Evolutionary conservation across 2,329 filamentous ascomycete species (phyloP).

Genomic region (Knoxdaviesia proteae): DNA sequence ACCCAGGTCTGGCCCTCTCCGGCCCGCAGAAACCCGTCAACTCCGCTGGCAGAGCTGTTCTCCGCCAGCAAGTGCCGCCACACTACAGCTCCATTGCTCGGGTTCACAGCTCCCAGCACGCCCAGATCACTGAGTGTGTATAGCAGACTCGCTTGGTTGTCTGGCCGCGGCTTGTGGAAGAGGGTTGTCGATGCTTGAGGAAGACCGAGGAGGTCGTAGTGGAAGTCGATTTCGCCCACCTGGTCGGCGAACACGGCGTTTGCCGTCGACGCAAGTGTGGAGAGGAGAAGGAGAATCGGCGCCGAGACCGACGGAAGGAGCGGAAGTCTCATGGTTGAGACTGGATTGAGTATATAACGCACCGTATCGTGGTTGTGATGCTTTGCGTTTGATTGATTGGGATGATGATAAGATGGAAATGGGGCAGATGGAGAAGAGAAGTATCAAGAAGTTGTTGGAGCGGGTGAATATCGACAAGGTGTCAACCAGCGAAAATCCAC

Average conservation of each 20-base stretch:
- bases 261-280: conserved; percentile 15
- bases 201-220: conserved; percentile 70
- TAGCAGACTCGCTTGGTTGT: conserved; percentile 70
- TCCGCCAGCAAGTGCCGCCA: conserved; percentile 65
- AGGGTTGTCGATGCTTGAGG: conserved; percentile 72
- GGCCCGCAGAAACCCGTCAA: conserved; percentile 40
- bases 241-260: conserved; percentile 72
- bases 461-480: not conserved
- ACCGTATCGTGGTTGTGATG: too few species aligned
- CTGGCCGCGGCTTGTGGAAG: conserved; percentile 70
- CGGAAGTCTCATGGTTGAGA: conserved; percentile 6
- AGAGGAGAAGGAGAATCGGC: conserved; percentile 15
- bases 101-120: conserved; percentile 74
- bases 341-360: not conserved
- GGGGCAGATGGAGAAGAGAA: too few species aligned
- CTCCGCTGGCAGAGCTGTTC: conserved; percentile 17
- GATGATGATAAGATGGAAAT: too few species aligned
- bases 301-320: conserved; percentile 4
- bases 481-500: not conserved
- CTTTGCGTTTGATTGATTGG: too few species aligned
- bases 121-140: conserved; percentile 78
- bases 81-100: conserved; percentile 60
- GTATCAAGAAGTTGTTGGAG: too few species aligned
- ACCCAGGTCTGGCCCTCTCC: conserved; percentile 62
- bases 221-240: conserved; percentile 79